These are phyloP conservation scores for Aspergillus transmontanensis DNA, from an alignment of 2,329 filamentous ascomycete species.

Conservation along the genomic window DNA sequence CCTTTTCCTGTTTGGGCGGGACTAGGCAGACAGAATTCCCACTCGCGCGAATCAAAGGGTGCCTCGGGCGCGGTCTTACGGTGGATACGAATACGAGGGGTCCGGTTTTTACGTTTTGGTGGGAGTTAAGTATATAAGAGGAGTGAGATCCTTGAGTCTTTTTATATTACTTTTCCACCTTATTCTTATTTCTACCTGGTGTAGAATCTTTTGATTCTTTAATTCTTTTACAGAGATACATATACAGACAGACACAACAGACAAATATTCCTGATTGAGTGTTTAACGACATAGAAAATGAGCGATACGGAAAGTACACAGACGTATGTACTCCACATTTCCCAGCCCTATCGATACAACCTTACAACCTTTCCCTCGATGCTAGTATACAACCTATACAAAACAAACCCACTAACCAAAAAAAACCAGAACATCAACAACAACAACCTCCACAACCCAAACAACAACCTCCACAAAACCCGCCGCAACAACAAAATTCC, in stretches of 20 bases:
- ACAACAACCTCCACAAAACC: background rate
- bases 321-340: background rate
- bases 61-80: background rate
- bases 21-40: conserved; percentile 1
- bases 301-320: conserved; percentile 4
- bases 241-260: background rate
- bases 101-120: background rate
- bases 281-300: background rate
- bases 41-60: background rate
- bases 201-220: background rate
- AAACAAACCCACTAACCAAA: background rate
- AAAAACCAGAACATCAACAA: background rate
- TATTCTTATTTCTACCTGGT: background rate
- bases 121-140: background rate
- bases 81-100: background rate
- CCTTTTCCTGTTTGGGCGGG: background rate
- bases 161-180: background rate
- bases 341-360: background rate
- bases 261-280: background rate
- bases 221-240: too few species aligned
- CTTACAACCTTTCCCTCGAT: background rate
- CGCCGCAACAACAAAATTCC: conserved; percentile 10
- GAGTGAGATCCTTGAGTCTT: background rate
- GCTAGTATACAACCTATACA: background rate
- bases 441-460: background rate